These are phyloP conservation scores for Piloderma croceum DNA, from an alignment of 768 basidiomycete genomes.

Conservation along the genomic window DNA sequence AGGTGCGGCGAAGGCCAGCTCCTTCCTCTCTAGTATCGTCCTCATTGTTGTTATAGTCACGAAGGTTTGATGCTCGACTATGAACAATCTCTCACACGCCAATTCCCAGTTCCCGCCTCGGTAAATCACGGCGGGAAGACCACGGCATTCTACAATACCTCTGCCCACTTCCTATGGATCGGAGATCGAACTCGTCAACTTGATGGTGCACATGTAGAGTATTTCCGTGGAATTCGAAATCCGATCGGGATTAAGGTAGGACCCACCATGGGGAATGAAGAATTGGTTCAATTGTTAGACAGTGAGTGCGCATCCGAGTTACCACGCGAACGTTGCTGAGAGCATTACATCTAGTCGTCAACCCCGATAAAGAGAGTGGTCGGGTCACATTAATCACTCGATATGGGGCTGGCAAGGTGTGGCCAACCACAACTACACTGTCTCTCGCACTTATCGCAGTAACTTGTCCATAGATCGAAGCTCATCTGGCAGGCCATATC, in stretches of 20 bases:
- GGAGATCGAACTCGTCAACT: slow-evolving; percentile 93
- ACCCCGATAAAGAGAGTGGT: slow-evolving; percentile 77
- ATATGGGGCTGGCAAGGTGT: slow-evolving; percentile 84
- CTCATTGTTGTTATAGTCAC: slow-evolving; percentile 45
- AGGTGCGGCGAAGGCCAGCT: too few species aligned
- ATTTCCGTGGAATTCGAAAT: slow-evolving; percentile 87
- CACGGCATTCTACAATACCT: slow-evolving; percentile 76
- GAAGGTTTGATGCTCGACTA: slow-evolving; percentile 91
- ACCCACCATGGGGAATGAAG: slow-evolving; percentile 74
- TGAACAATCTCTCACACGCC: slow-evolving; percentile 86
- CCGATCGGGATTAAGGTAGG: slow-evolving; percentile 97
- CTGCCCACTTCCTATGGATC: slow-evolving; percentile 95
- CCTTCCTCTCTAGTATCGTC: slow-evolving; percentile 9
- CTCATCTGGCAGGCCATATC: slow-evolving; percentile 76
- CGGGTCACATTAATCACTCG: slow-evolving; percentile 88
- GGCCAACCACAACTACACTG: slow-evolving; percentile 1
- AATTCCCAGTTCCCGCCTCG: slow-evolving; percentile 39
- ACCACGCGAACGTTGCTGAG: neutral
- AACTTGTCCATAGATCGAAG: slow-evolving; percentile 51
- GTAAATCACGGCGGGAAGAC: slow-evolving; percentile 6
- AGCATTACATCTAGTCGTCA: slow-evolving; percentile 55
- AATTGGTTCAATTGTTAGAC: slow-evolving; percentile 70
- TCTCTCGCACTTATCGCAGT: neutral
- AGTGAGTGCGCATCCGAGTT: slow-evolving; percentile 40
- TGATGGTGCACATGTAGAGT: slow-evolving; percentile 91